phyloP scores from a whole-genome alignment of 306 rosid species.

The Prinsepia uniflora region DNA sequence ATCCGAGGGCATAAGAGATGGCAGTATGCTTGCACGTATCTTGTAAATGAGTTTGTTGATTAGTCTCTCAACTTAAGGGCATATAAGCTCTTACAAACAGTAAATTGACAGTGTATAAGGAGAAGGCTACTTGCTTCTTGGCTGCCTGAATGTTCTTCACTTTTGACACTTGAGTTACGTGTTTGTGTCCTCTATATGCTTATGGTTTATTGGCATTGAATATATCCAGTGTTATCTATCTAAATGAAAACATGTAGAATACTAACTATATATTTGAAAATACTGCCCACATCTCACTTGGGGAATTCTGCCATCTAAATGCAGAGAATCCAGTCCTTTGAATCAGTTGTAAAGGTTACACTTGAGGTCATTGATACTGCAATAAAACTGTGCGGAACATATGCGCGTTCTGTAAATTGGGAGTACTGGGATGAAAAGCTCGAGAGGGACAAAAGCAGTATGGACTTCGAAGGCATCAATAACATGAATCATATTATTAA shows the following conservation, averaged over 20 bases:
- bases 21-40: background rate
- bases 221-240: background rate
- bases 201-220: background rate
- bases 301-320: constrained; percentile 17
- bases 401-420: constrained; percentile 43
- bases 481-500: constrained; percentile 44
- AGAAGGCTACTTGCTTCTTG: background rate
- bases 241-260: background rate
- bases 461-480: constrained; percentile 34
- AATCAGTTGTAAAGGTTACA: constrained; percentile 50
- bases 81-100: too few species aligned
- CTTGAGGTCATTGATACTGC: constrained; percentile 53
- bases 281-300: constrained; percentile 5
- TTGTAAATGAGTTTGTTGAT: background rate
- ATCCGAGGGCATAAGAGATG: background rate
- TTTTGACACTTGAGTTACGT: background rate
- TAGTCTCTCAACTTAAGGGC: background rate
- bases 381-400: constrained; percentile 57
- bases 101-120: background rate
- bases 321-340: constrained; percentile 60
- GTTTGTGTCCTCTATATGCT: background rate
- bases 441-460: constrained; percentile 22
- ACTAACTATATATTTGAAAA: constrained; percentile 8
- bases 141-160: background rate
- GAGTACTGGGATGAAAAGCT: constrained; percentile 38